Percentiles rank a stretch among this genome's conserved stretches.
Evolutionary conservation across 1,284 basidiomycete species (phyloP).

Genomic region (Polyporus tsugae): DNA sequence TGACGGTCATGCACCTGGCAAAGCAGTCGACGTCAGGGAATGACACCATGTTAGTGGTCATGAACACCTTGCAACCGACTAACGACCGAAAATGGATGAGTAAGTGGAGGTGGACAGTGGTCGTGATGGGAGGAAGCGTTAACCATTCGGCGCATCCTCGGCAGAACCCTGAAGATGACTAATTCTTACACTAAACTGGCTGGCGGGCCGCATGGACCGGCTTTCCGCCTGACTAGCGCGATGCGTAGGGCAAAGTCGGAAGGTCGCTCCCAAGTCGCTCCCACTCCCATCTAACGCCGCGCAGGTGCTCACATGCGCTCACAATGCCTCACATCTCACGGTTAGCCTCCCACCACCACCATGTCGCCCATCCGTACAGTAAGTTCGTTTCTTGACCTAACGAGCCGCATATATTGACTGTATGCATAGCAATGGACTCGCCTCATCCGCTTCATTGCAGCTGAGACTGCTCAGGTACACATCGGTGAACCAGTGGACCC

Average conservation of each 20-base stretch:
- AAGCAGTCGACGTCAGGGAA: too few relatives aligned
- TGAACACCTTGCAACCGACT: too few relatives aligned
- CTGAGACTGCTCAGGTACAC: constrained; percentile 77
- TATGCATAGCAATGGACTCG: constrained; percentile 73
- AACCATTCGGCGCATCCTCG: background rate
- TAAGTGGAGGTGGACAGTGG: too few relatives aligned
- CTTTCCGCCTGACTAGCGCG: constrained; percentile 4
- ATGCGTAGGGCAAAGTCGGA: constrained; percentile 20
- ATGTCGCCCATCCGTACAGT: constrained; percentile 73
- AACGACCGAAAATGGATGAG: too few relatives aligned
- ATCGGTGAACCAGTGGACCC: constrained; percentile 81
- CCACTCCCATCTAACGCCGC: background rate
- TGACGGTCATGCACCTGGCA: too few relatives aligned
- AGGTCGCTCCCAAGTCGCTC: background rate
- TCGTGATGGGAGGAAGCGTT: too few relatives aligned
- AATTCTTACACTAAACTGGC: background rate
- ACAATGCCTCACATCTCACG: constrained; percentile 16
- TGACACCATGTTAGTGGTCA: too few relatives aligned
- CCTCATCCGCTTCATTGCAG: constrained; percentile 84
- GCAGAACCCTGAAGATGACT: background rate
- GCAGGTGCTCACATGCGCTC: constrained; percentile 10
- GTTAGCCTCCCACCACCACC: constrained; percentile 20
- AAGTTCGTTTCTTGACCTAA: constrained; percentile 32
- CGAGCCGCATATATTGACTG: constrained; percentile 13
- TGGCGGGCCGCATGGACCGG: background rate